Percentiles rank a stretch among this genome's conserved stretches.
phyloP scores from a whole-genome alignment of 2,329 filamentous ascomycete genomes.

The Berkeleyomyces rouxiae region DNA sequence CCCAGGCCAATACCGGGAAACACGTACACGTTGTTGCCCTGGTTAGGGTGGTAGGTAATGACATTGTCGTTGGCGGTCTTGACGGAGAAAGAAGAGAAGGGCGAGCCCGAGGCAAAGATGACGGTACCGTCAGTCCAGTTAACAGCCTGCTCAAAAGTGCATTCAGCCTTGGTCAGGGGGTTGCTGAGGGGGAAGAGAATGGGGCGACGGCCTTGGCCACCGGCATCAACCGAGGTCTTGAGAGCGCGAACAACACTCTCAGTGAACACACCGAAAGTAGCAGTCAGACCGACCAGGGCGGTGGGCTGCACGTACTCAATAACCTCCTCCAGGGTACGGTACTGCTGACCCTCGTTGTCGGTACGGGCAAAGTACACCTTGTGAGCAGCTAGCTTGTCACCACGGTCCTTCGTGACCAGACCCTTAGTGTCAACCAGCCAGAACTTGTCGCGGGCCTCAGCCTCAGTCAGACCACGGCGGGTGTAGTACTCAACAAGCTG shows the following conservation, averaged over 20 bases:
- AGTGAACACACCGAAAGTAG: conserved; percentile 88
- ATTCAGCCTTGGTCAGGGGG: conserved; percentile 91
- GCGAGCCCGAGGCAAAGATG: conserved; percentile 89
- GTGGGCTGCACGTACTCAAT: conserved; percentile 92
- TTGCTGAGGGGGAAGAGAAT: conserved; percentile 96
- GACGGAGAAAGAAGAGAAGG: conserved; percentile 59
- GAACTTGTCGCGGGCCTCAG: conserved; percentile 79
- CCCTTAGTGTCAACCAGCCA: conserved; percentile 96
- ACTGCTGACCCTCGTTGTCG: conserved; percentile 50
- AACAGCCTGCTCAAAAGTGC: conserved; percentile 81
- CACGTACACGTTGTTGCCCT: conserved; percentile 81
- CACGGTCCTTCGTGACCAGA: conserved; percentile 81
- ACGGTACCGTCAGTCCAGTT: conserved; percentile 78
- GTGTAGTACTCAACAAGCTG: conserved; percentile 97
- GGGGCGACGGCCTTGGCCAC: conserved; percentile 56
- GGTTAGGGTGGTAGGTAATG: conserved; percentile 58
- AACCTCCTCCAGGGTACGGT: conserved; percentile 72
- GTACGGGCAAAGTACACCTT: conserved; percentile 54
- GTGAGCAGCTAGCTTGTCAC: conserved; percentile 85
- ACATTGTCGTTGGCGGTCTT: conserved; percentile 41
- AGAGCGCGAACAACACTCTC: conserved; percentile 63
- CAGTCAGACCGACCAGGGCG: conserved; percentile 84
- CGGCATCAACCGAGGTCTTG: conserved; percentile 45
- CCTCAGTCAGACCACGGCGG: conserved; percentile 74
- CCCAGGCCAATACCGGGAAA: conserved; percentile 94